These are phyloP conservation scores for Lepraria neglecta DNA, from an alignment of 495 filamentous ascomycete species.

Conservation along the genomic window DNA sequence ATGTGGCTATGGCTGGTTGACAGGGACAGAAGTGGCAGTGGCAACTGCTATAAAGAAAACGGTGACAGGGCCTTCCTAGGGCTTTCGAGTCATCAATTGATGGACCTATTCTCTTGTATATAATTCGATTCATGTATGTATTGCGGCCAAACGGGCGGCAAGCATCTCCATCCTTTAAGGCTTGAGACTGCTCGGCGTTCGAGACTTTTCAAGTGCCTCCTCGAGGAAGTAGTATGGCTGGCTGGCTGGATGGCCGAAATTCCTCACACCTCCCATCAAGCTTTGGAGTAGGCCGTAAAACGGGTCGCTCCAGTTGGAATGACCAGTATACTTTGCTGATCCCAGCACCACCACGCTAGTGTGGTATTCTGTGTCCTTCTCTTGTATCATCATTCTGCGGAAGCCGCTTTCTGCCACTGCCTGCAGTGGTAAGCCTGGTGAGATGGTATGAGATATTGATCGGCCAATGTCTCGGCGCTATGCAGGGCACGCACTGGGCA, in stretches of 20 bases:
- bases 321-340: neutral
- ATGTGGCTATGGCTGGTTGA: neutral
- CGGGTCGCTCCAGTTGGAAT: too few relatives aligned
- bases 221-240: neutral
- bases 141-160: neutral
- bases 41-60: neutral
- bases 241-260: neutral
- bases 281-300: too few relatives aligned
- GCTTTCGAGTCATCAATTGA: neutral
- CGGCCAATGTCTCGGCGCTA: neutral
- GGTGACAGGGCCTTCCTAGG: neutral
- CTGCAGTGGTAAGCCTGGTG: neutral
- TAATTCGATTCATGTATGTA: slow-evolving; percentile 2
- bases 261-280: neutral
- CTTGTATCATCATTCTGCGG: neutral
- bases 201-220: neutral
- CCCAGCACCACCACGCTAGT: too few relatives aligned
- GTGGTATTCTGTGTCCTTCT: neutral
- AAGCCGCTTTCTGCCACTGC: neutral
- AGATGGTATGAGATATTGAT: neutral
- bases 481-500: neutral
- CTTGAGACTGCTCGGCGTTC: neutral
- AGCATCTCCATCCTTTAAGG: neutral
- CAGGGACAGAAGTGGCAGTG: neutral
- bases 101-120: slow-evolving; percentile 5